Evolutionary conservation across 768 basidiomycete species (phyloP).

Genomic region (Pisolithus marmoratus): DNA sequence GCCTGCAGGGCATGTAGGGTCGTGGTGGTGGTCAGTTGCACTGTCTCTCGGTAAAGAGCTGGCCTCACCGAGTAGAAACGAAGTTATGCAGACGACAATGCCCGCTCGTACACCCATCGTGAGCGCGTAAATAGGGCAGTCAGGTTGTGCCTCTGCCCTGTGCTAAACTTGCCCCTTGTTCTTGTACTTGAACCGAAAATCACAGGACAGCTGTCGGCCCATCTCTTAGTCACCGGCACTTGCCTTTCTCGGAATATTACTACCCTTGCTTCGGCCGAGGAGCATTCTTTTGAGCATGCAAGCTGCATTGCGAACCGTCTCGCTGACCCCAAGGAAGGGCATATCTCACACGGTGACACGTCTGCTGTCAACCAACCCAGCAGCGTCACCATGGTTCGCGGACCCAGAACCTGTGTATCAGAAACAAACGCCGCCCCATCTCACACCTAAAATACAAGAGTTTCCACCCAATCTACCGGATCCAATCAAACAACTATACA

Average conservation of each 20-base stretch:
- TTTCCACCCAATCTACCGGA: conserved; percentile 48
- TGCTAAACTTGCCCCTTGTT: not conserved
- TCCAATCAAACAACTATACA: conserved; percentile 50
- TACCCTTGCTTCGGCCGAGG: not conserved
- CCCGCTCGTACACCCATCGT: conserved; percentile 69
- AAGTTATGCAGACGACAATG: conserved; percentile 70
- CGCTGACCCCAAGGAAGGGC: too few species aligned
- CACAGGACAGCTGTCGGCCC: conserved; percentile 10
- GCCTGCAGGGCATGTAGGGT: conserved; percentile 45
- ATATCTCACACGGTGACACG: conserved; percentile 3
- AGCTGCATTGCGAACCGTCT: not conserved
- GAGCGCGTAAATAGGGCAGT: too few species aligned
- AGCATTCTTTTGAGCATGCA: too few species aligned
- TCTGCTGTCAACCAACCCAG: conserved; percentile 2
- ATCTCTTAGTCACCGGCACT: not conserved
- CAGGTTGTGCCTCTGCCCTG: not conserved
- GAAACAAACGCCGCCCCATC: conserved; percentile 21
- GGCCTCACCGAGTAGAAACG: conserved; percentile 67
- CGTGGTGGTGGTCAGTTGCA: not conserved
- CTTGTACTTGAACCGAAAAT: conserved; percentile 8
- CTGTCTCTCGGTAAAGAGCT: not conserved
- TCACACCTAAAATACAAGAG: conserved; percentile 21
- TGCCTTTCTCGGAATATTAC: not conserved
- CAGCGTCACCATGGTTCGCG: conserved; percentile 60
- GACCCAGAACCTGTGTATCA: conserved; percentile 33